phyloP scores from a whole-genome alignment of 441 rosid species.

The Adansonia grandidieri region DNA sequence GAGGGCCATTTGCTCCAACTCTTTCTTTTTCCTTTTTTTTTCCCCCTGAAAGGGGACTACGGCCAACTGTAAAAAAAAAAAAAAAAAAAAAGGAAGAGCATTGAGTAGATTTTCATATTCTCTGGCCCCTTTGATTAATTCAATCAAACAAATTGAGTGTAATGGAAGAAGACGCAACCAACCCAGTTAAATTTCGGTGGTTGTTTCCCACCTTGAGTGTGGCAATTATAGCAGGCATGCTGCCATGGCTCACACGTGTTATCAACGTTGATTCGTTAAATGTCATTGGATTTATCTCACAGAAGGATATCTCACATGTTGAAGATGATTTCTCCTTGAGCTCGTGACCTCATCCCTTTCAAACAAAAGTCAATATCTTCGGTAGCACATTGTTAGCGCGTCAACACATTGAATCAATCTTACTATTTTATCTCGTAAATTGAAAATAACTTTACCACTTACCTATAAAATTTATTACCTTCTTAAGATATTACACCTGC shows the following conservation, averaged over 20 bases:
- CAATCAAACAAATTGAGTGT: neutral
- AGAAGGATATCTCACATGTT: too few relatives aligned
- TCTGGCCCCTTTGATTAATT: neutral
- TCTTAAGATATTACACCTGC: too few relatives aligned
- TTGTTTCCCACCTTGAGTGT: neutral
- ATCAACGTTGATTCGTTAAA: too few relatives aligned
- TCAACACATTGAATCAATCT: too few relatives aligned
- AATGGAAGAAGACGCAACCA: neutral
- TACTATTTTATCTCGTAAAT: too few relatives aligned
- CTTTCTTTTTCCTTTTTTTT: neutral
- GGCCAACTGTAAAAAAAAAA: slow-evolving; percentile 6
- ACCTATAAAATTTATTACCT: too few relatives aligned
- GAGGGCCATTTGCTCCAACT: neutral
- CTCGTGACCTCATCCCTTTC: too few relatives aligned
- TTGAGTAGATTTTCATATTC: neutral
- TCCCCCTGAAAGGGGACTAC: neutral
- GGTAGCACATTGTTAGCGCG: too few relatives aligned
- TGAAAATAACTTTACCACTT: too few relatives aligned
- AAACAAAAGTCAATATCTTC: too few relatives aligned
- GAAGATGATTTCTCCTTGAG: too few relatives aligned
- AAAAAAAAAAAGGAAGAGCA: neutral
- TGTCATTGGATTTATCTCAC: too few relatives aligned
- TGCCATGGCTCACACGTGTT: neutral
- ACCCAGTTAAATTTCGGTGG: neutral
- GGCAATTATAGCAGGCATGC: slow-evolving; percentile 19